Evolutionary conservation across 257 asterid genomes (phyloP).

Genomic region (Fraxinus excelsior): DNA sequence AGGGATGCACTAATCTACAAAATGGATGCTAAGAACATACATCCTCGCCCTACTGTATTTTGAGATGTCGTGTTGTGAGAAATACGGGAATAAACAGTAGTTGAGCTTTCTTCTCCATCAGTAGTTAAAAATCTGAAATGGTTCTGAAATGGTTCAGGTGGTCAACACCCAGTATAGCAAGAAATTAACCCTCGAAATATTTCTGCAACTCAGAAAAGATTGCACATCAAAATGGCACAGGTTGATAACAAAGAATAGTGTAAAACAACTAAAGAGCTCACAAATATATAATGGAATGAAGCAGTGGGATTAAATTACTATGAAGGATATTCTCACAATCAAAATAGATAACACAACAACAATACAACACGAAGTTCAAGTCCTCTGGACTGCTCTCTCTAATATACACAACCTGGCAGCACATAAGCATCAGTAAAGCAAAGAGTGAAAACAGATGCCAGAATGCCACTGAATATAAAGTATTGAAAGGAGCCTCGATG

Average conservation of each 20-base stretch:
- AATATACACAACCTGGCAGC: slow-evolving; percentile 25
- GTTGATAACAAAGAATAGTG: background rate
- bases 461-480: too few relatives aligned
- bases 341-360: background rate
- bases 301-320: background rate
- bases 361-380: background rate
- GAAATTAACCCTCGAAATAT: background rate
- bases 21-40: too few relatives aligned
- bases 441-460: background rate
- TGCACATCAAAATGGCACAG: background rate
- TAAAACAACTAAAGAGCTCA: background rate
- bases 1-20: too few relatives aligned
- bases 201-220: background rate
- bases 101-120: background rate
- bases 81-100: too few relatives aligned
- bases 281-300: background rate
- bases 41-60: too few relatives aligned
- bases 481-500: background rate
- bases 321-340: background rate
- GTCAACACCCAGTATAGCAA: background rate
- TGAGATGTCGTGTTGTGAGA: too few relatives aligned
- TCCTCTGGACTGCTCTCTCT: slow-evolving; percentile 13
- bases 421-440: background rate
- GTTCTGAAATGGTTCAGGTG: too few relatives aligned
- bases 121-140: background rate